phyloP scores from a whole-genome alignment of 129 eudicot genomes.

The Chrysanthemum seticuspe region DNA sequence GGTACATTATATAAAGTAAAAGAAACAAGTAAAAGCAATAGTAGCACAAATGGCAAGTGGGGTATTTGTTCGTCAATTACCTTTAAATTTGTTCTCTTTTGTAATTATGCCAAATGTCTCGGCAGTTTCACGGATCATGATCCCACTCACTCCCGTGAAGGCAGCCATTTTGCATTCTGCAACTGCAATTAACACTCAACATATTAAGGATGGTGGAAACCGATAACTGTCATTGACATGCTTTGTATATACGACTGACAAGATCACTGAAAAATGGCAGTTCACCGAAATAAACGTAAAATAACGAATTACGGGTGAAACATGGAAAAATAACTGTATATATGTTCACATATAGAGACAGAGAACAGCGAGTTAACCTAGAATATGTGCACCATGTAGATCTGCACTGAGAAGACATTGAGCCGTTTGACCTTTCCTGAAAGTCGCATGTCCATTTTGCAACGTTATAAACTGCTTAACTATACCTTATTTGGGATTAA shows the following conservation, averaged over 20 bases:
- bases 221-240: too few species aligned
- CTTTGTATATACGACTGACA: too few species aligned
- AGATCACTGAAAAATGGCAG: background rate
- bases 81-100: constrained; percentile 63
- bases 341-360: background rate
- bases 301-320: background rate
- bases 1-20: background rate
- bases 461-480: too few species aligned
- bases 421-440: constrained; percentile 74
- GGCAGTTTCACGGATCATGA: constrained; percentile 86
- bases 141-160: constrained; percentile 62
- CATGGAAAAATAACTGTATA: background rate
- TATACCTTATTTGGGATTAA: constrained; percentile 51
- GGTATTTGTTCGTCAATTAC: constrained; percentile 29
- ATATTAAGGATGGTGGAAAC: background rate
- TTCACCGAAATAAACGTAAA: background rate
- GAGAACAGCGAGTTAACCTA: constrained; percentile 41
- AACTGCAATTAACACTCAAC: constrained; percentile 42
- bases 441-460: background rate
- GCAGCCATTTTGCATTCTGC: constrained; percentile 62
- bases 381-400: constrained; percentile 81
- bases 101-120: constrained; percentile 87
- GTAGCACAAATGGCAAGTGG: background rate
- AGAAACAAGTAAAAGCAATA: background rate
- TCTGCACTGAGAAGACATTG: constrained; percentile 75